A percentile compares a stretch with the other conserved stretches of the same genome.
Conservation (phyloP, 495 filamentous ascomycete genomes). For the Schizothecium vesticola region DNA sequence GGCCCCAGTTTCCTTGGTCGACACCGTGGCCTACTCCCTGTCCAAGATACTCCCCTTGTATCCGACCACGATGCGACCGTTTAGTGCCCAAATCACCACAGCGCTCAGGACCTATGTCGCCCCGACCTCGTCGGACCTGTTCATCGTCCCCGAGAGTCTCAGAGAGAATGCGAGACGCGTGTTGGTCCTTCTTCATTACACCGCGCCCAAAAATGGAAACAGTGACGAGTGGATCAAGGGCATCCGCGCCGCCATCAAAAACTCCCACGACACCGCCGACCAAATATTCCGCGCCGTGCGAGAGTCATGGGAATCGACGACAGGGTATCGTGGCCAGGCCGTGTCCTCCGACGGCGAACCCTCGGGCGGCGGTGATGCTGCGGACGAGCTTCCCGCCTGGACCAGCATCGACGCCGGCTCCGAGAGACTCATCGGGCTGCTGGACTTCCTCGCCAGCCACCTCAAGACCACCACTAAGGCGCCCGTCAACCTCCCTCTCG, state of each 20-base stretch:
- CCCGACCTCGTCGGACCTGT: conserved; percentile 45
- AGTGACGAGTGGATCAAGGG: conserved; percentile 68
- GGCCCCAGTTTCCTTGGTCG: conserved; percentile 44
- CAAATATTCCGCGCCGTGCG: conserved; percentile 68
- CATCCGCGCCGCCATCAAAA: conserved; percentile 52
- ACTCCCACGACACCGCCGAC: conserved; percentile 63
- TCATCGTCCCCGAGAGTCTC: conserved; percentile 44
- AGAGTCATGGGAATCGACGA: conserved; percentile 70
- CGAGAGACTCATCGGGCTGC: conserved; percentile 58
- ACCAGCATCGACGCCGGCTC: conserved; percentile 63
- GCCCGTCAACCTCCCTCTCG: conserved; percentile 58
- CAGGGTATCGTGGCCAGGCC: conserved; percentile 29
- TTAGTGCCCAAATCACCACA: conserved; percentile 57
- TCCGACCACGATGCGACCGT: conserved; percentile 74
- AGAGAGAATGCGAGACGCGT: conserved; percentile 53
- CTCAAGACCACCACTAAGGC: conserved; percentile 52
- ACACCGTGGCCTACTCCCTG: conserved; percentile 54
- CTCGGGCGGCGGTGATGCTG: conserved; percentile 34
- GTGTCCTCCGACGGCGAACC: conserved; percentile 36
- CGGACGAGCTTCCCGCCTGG: conserved; percentile 60
- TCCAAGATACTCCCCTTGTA: conserved; percentile 66
- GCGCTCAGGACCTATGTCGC: conserved; percentile 53
- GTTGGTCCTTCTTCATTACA: conserved; percentile 63
- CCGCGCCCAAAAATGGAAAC: conserved; percentile 66
- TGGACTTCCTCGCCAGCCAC: conserved; percentile 52